Evolutionary conservation across 2,329 filamentous ascomycete genomes (phyloP).

Genomic region (Gnomoniopsis smithogilvyi): DNA sequence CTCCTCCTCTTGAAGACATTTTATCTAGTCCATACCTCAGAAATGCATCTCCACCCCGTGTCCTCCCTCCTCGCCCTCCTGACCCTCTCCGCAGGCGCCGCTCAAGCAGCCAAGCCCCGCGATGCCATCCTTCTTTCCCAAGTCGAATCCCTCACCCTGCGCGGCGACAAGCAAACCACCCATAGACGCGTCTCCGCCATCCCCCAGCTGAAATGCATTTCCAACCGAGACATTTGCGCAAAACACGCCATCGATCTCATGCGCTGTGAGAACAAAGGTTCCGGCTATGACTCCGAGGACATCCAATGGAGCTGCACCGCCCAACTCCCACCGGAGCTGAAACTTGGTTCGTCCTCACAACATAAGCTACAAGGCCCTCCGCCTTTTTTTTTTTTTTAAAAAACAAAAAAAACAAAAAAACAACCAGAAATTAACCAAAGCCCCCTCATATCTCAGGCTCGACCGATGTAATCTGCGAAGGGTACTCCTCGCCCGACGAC

Average conservation of each 20-base stretch:
- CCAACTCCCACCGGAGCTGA: slow-evolving; percentile 56
- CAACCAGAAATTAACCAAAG: too few species aligned
- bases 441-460: slow-evolving; percentile 3
- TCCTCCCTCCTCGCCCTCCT: not conserved
- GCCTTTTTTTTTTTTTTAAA: not conserved
- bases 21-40: too few species aligned
- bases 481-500: slow-evolving; percentile 74
- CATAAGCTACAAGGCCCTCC: too few species aligned
- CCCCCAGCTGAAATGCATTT: slow-evolving; percentile 76
- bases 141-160: slow-evolving; percentile 77
- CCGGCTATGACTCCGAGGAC: slow-evolving; percentile 74
- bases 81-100: slow-evolving; percentile 19
- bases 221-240: slow-evolving; percentile 59
- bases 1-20: not conserved
- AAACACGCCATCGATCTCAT: slow-evolving; percentile 76
- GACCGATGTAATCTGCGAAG: slow-evolving; percentile 67
- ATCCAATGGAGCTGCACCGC: slow-evolving; percentile 87
- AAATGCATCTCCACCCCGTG: not conserved
- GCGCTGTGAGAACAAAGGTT: slow-evolving; percentile 85
- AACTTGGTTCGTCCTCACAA: slow-evolving; percentile 64
- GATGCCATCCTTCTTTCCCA: slow-evolving; percentile 56
- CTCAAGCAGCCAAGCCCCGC: slow-evolving; percentile 37
- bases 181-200: slow-evolving; percentile 73
- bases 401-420: not conserved
- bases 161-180: slow-evolving; percentile 61